phyloP scores from a whole-genome alignment of 805 yeast genomes.

The Blastobotrys peoriensis region DNA sequence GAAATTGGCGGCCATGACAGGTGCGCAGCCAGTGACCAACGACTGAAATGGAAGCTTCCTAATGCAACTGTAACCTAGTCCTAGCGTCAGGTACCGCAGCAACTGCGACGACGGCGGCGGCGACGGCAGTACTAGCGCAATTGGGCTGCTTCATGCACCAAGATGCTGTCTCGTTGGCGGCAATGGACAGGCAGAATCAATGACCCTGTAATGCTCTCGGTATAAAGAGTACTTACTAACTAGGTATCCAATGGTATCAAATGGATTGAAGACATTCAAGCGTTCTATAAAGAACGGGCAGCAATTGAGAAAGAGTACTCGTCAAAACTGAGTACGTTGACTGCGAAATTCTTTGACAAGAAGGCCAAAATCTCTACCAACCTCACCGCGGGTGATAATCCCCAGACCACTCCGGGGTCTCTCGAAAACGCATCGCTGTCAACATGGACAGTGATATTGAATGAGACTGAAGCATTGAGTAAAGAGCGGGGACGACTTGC shows the following conservation, averaged over 20 bases:
- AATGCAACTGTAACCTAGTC: too few relatives aligned
- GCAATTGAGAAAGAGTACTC: constrained; percentile 79
- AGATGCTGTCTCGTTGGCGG: too few relatives aligned
- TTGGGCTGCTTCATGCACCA: too few relatives aligned
- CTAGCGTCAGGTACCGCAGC: too few relatives aligned
- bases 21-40: too few relatives aligned
- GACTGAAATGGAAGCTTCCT: too few relatives aligned
- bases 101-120: too few relatives aligned
- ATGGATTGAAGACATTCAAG: constrained; percentile 74
- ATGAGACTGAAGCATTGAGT: constrained; percentile 76
- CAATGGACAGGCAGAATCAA: not conserved
- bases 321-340: constrained; percentile 53
- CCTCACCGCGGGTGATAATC: constrained; percentile 85
- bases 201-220: not conserved
- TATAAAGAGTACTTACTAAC: not conserved
- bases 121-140: too few relatives aligned
- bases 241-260: constrained; percentile 50
- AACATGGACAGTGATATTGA: constrained; percentile 82
- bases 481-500: constrained; percentile 57
- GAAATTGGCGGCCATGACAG: too few relatives aligned
- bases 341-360: constrained; percentile 64
- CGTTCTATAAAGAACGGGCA: constrained; percentile 79
- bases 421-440: constrained; percentile 81
- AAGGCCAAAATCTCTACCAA: constrained; percentile 63
- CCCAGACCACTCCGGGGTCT: constrained; percentile 91